Evolutionary conservation across 306 rosid species (phyloP).

Genomic region (Lathyrus oleraceus): DNA sequence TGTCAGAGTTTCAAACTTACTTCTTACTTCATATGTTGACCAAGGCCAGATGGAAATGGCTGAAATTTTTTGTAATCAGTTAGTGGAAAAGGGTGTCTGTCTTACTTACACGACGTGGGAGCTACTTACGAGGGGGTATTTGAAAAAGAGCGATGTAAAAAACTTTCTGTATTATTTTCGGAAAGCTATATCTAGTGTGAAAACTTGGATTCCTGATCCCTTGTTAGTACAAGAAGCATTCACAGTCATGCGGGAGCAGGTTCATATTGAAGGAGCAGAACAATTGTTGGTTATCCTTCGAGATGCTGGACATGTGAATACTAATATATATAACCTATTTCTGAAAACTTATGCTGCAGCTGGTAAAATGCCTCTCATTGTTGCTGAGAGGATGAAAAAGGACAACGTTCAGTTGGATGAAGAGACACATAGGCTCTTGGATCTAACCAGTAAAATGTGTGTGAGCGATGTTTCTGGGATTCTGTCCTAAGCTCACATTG

Average conservation of each 20-base stretch:
- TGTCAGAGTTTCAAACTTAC: conserved; percentile 65
- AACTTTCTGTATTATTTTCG: conserved; percentile 58
- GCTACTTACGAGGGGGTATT: conserved; percentile 76
- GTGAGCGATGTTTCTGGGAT: conserved; percentile 57
- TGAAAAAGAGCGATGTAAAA: conserved; percentile 52
- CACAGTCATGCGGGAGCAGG: conserved; percentile 57
- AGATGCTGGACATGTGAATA: conserved; percentile 61
- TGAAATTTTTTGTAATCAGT: conserved; percentile 50
- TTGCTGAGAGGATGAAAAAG: conserved; percentile 76
- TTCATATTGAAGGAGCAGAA: conserved; percentile 67
- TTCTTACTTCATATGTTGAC: conserved; percentile 74
- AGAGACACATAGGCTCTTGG: conserved; percentile 68
- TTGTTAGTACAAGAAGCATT: conserved; percentile 59
- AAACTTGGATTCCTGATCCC: conserved; percentile 61
- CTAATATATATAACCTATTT: conserved; percentile 62
- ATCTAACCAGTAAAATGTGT: conserved; percentile 72
- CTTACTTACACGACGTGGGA: conserved; percentile 86
- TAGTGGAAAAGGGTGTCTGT: conserved; percentile 51
- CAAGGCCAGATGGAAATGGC: conserved; percentile 69
- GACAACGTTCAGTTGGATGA: conserved; percentile 66
- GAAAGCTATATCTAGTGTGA: conserved; percentile 71
- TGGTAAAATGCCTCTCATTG: conserved; percentile 79
- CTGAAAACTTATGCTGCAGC: conserved; percentile 72
- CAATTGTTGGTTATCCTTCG: conserved; percentile 61
- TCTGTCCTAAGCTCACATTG: conserved; percentile 30